These are phyloP conservation scores for Aspergillus pseudoglaucus DNA, from an alignment of 2,329 filamentous ascomycete species.

Conservation along the genomic window DNA sequence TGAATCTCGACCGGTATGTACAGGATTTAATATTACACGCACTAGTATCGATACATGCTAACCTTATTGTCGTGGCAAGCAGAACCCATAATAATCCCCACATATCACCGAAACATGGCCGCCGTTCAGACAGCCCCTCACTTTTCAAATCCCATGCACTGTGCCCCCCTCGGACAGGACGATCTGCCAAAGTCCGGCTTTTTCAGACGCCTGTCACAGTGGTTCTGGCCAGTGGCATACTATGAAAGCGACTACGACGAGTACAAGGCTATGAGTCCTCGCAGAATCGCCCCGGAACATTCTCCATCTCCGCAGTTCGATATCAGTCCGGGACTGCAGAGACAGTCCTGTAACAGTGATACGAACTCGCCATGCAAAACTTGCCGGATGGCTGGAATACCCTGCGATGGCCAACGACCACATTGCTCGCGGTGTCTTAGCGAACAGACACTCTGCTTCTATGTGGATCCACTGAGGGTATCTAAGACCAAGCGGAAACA, in stretches of 20 bases:
- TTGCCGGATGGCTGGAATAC: slow-evolving; percentile 21
- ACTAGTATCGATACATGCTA: neutral
- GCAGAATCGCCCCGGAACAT: neutral
- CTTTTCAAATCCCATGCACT: neutral
- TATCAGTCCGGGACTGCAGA: neutral
- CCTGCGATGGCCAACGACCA: slow-evolving; percentile 23
- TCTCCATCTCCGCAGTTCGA: neutral
- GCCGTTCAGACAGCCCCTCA: neutral
- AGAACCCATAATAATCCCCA: too few relatives aligned
- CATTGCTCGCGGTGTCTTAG: slow-evolving; percentile 27
- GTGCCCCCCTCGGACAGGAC: neutral
- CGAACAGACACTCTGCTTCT: slow-evolving; percentile 29
- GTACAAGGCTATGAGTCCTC: too few relatives aligned
- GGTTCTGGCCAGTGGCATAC: slow-evolving; percentile 13
- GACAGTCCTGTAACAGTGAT: neutral
- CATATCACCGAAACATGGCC: neutral
- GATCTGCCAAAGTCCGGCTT: neutral
- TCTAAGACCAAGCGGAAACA: neutral
- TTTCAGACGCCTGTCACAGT: slow-evolving; percentile 11
- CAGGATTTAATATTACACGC: neutral
- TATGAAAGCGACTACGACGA: slow-evolving; percentile 2
- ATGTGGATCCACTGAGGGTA: slow-evolving; percentile 17
- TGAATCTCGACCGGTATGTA: neutral
- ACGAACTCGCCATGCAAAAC: slow-evolving; percentile 16
- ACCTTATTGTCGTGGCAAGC: neutral